phyloP scores from a whole-genome alignment of 345 rosid genomes.

The Aurinia saxatilis region DNA sequence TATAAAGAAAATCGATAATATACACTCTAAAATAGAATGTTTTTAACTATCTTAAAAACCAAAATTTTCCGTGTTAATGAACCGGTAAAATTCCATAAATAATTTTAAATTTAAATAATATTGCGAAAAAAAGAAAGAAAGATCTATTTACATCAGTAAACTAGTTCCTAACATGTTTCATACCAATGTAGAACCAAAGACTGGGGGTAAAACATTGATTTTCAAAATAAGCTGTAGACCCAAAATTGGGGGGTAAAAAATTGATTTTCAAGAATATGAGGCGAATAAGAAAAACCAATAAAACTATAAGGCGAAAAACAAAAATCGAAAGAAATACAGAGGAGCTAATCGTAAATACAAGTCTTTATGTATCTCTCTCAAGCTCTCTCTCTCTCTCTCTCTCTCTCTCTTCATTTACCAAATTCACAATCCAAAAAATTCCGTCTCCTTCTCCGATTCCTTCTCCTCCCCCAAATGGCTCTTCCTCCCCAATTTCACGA shows the following conservation, averaged over 20 bases:
- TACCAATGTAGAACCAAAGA: too few relatives aligned
- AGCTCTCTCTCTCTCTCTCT: neutral
- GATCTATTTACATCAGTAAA: too few relatives aligned
- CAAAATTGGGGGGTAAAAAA: neutral
- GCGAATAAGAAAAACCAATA: neutral
- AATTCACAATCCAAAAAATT: neutral
- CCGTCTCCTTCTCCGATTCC: slow-evolving; percentile 13
- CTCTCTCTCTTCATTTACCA: neutral
- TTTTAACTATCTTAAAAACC: too few relatives aligned
- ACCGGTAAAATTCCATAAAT: too few relatives aligned
- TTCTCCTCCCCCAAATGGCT: slow-evolving; percentile 37
- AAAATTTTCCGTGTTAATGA: too few relatives aligned
- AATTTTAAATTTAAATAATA: too few relatives aligned
- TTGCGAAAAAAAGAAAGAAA: too few relatives aligned
- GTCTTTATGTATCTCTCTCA: neutral
- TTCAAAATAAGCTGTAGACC: too few relatives aligned
- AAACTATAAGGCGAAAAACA: neutral
- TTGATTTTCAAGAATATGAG: neutral
- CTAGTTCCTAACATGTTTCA: too few relatives aligned
- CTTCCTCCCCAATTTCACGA: slow-evolving; percentile 47
- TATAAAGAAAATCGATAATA: too few relatives aligned
- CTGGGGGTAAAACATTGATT: too few relatives aligned
- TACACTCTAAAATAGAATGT: too few relatives aligned
- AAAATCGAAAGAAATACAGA: neutral
- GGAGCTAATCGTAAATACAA: slow-evolving; percentile 9